phyloP scores from a whole-genome alignment of 1,284 basidiomycete genomes.

The Chalciporus sp. region DNA sequence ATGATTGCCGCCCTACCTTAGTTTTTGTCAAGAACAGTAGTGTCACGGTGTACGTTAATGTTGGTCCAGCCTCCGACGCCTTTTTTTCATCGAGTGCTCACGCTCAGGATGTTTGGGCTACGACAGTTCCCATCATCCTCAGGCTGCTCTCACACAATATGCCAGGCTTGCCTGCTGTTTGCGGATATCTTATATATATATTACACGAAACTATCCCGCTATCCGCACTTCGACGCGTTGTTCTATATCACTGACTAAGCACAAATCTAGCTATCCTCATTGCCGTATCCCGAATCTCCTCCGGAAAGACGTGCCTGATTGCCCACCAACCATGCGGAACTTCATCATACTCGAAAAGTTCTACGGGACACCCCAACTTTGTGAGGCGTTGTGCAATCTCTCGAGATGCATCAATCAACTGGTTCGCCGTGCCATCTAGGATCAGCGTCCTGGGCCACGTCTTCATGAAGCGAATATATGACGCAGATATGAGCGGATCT shows the following conservation, averaged over 20 bases:
- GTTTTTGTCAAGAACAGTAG: no score
- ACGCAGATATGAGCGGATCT: conserved; percentile 24
- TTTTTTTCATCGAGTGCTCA: no score
- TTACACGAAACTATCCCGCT: no score
- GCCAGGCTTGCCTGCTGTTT: no score
- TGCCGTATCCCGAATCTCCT: conserved; percentile 1
- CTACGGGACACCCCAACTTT: conserved; percentile 4
- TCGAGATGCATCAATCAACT: conserved; percentile 11
- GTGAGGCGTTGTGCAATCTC: conserved; percentile 10
- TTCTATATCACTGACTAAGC: background rate
- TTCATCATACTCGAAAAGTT: conserved; percentile 29
- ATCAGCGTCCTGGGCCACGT: conserved; percentile 30
- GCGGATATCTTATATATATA: no score
- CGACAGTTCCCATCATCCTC: no score
- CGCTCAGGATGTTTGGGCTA: no score
- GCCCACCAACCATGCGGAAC: conserved; percentile 28
- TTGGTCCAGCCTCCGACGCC: no score
- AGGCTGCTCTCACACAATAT: no score
- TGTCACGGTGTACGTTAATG: no score
- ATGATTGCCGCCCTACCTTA: no score
- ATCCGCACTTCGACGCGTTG: no score
- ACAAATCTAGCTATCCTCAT: background rate
- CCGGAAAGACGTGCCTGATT: conserved; percentile 19
- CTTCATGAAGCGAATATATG: conserved; percentile 15
- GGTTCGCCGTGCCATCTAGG: conserved; percentile 25